Evolutionary conservation across 1,139 yeast species (phyloP).

Genomic region (Geotrichum australiense): DNA sequence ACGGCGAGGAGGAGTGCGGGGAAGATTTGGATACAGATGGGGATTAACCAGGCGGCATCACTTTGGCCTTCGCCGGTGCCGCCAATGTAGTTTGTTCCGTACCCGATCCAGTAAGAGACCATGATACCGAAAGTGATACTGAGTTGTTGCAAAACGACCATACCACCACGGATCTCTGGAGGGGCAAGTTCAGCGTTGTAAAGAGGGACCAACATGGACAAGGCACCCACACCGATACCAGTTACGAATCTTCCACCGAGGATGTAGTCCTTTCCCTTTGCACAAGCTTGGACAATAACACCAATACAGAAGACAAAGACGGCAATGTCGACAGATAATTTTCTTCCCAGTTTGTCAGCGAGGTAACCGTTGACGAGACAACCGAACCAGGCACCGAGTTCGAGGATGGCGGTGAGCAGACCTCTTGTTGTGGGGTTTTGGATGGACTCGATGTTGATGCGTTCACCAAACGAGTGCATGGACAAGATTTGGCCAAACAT

Average conservation of each 20-base stretch:
- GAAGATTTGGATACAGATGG: conserved; percentile 30
- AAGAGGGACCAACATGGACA: conserved; percentile 54
- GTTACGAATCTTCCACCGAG: conserved; percentile 47
- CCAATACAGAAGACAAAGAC: conserved; percentile 21
- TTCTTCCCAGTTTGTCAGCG: conserved; percentile 27
- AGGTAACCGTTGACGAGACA: conserved; percentile 25
- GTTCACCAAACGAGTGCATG: conserved; percentile 43
- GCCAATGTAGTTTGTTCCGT: conserved; percentile 58
- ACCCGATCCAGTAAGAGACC: conserved; percentile 75
- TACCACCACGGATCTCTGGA: conserved; percentile 54
- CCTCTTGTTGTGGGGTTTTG: conserved; percentile 37
- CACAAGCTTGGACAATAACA: conserved; percentile 25
- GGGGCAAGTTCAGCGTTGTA: conserved; percentile 54
- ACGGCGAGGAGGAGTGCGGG: conserved; percentile 31
- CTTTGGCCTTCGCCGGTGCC: conserved; percentile 24
- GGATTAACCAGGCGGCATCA: conserved; percentile 26
- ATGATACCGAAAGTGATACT: conserved; percentile 45
- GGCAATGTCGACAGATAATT: conserved; percentile 15
- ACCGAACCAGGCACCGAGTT: conserved; percentile 27
- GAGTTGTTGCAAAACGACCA: conserved; percentile 44
- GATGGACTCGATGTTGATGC: conserved; percentile 44
- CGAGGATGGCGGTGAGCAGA: conserved; percentile 26
- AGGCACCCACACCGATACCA: conserved; percentile 56
- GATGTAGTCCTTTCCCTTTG: conserved; percentile 24
- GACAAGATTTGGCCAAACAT: conserved; percentile 51